Evolutionary conservation across 306 rosid genomes (phyloP).

Genomic region (Delonix regia): DNA sequence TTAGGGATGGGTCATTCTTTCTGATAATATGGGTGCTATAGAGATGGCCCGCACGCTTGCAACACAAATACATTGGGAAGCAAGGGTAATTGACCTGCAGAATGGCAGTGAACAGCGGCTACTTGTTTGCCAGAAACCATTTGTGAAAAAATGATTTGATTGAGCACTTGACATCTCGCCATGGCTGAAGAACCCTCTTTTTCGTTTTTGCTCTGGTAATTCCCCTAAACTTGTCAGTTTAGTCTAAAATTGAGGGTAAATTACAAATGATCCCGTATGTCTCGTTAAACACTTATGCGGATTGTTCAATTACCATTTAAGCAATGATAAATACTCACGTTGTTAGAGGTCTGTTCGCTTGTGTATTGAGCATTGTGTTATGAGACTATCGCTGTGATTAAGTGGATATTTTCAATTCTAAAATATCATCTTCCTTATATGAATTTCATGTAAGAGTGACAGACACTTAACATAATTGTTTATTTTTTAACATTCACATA

Average conservation of each 20-base stretch:
- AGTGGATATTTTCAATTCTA: neutral
- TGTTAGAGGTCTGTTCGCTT: too few relatives aligned
- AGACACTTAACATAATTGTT: neutral
- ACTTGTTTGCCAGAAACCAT: slow-evolving; percentile 93
- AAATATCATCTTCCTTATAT: neutral
- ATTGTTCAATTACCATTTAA: neutral
- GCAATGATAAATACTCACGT: neutral
- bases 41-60: slow-evolving; percentile 80
- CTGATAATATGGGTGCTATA: slow-evolving; percentile 63
- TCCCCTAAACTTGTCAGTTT: slow-evolving; percentile 35
- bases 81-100: slow-evolving; percentile 81
- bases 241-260: neutral
- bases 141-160: slow-evolving; percentile 67
- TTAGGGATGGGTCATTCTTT: slow-evolving; percentile 86
- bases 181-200: slow-evolving; percentile 37
- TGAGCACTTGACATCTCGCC: slow-evolving; percentile 41
- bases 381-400: neutral
- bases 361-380: neutral
- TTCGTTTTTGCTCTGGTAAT: slow-evolving; percentile 53
- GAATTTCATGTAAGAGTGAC: neutral
- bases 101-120: slow-evolving; percentile 82
- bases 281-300: neutral
- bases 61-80: slow-evolving; percentile 84
- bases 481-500: neutral
- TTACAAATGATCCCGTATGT: neutral